A percentile compares a stretch with the other conserved stretches of the same genome.
These are phyloP conservation scores for Pythium guiyangense DNA, from an alignment of 352 stramenopile species.

Conservation along the genomic window DNA sequence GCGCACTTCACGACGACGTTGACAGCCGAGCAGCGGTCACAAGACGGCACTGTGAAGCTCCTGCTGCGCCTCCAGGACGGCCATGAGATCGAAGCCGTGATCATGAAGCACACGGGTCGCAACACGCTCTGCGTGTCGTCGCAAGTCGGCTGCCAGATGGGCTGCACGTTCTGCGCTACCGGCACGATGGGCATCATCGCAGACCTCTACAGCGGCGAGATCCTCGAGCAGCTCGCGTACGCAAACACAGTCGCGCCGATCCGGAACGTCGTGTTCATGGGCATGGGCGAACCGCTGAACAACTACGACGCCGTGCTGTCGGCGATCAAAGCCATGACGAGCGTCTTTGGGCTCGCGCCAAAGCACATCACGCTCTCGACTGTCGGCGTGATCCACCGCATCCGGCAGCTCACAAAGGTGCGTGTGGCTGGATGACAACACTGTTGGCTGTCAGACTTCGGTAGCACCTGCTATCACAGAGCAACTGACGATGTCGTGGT, in stretches of 20 bases:
- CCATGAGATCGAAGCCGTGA: constrained; percentile 94
- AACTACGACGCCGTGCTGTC: constrained; percentile 93
- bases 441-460: no score
- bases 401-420: constrained; percentile 74
- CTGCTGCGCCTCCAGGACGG: constrained; percentile 87
- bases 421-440: no score
- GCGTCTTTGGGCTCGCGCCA: constrained; percentile 88
- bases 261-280: constrained; percentile 98
- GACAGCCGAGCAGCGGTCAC: constrained; percentile 72
- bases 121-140: constrained; percentile 97
- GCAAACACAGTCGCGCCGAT: constrained; percentile 80
- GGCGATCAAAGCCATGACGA: constrained; percentile 90
- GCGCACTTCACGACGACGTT: constrained; percentile 74
- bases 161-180: constrained; percentile 98
- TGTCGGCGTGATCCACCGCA: constrained; percentile 95
- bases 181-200: constrained; percentile 97
- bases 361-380: constrained; percentile 97
- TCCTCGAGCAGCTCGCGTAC: constrained; percentile 96
- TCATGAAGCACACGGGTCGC: constrained; percentile 95
- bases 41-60: constrained; percentile 90
- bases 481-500: background rate
- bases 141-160: constrained; percentile 98
- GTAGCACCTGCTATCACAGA: no score
- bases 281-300: constrained; percentile 97
- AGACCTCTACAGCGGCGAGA: constrained; percentile 94